These are phyloP conservation scores for Diaporthe humulicola DNA, from an alignment of 2,329 filamentous ascomycete species.

Conservation along the genomic window DNA sequence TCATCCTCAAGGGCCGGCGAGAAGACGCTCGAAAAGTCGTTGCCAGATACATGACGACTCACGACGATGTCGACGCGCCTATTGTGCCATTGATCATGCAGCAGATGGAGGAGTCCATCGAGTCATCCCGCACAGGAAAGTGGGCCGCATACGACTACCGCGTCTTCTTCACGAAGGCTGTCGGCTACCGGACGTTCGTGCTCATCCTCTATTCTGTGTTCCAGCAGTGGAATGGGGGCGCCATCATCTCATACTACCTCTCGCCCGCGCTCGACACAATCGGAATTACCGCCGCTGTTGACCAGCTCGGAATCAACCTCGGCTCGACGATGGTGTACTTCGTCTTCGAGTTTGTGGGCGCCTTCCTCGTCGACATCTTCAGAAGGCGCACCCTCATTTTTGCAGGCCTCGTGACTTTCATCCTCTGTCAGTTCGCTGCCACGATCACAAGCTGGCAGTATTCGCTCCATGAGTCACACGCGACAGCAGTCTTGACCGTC, in stretches of 20 bases:
- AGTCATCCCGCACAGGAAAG: slow-evolving; percentile 53
- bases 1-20: slow-evolving; percentile 50
- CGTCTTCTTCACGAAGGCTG: slow-evolving; percentile 59
- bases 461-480: slow-evolving; percentile 46
- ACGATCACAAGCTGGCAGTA: slow-evolving; percentile 64
- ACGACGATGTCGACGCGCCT: slow-evolving; percentile 53
- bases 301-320: slow-evolving; percentile 57
- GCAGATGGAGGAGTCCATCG: slow-evolving; percentile 60
- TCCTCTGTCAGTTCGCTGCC: slow-evolving; percentile 58
- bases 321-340: slow-evolving; percentile 60
- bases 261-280: slow-evolving; percentile 56
- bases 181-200: slow-evolving; percentile 58
- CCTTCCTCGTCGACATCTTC: slow-evolving; percentile 57
- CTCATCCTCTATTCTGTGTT: slow-evolving; percentile 60
- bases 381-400: slow-evolving; percentile 60
- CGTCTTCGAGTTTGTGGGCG: slow-evolving; percentile 58
- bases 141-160: slow-evolving; percentile 59
- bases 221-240: slow-evolving; percentile 61
- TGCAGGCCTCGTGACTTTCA: slow-evolving; percentile 56
- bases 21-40: slow-evolving; percentile 51
- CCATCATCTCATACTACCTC: slow-evolving; percentile 59
- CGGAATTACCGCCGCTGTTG: slow-evolving; percentile 52
- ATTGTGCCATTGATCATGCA: slow-evolving; percentile 56
- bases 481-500: slow-evolving; percentile 56
- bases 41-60: slow-evolving; percentile 57